Evolutionary conservation across 179 eudicot species (phyloP).

Genomic region (Beta macrorhiza): DNA sequence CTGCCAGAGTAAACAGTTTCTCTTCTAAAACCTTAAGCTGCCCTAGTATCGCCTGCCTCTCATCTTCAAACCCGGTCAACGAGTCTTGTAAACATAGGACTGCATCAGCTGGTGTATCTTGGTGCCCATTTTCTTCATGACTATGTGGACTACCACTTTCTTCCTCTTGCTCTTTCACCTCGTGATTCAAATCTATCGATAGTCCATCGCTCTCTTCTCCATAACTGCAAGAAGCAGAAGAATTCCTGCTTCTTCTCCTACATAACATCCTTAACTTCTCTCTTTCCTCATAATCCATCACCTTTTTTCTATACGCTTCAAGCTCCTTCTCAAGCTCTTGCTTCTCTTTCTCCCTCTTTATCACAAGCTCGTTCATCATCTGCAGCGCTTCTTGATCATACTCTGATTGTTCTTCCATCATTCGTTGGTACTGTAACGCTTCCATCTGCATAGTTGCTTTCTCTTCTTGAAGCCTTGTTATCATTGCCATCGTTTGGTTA

Average conservation of each 20-base stretch:
- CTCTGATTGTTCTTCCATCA: slow-evolving; percentile 66
- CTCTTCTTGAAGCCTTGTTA: slow-evolving; percentile 58
- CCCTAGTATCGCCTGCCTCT: slow-evolving; percentile 43
- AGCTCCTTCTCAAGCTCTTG: slow-evolving; percentile 51
- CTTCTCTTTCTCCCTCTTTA: slow-evolving; percentile 53
- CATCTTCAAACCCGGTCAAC: slow-evolving; percentile 36
- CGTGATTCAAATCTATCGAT: slow-evolving; percentile 43
- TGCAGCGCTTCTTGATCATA: slow-evolving; percentile 65
- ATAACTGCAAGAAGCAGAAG: slow-evolving; percentile 40
- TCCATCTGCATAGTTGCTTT: slow-evolving; percentile 62
- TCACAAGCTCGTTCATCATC: slow-evolving; percentile 54
- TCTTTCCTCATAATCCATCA: slow-evolving; percentile 42
- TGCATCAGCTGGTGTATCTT: slow-evolving; percentile 57
- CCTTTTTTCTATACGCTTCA: slow-evolving; percentile 40
- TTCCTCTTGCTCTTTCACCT: slow-evolving; percentile 39
- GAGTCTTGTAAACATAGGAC: slow-evolving; percentile 46
- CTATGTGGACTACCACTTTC: slow-evolving; percentile 11
- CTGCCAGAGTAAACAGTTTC: slow-evolving; percentile 38
- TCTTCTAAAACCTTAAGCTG: slow-evolving; percentile 48
- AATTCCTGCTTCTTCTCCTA: slow-evolving; percentile 36
- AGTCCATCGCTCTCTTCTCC: slow-evolving; percentile 49
- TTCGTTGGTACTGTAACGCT: slow-evolving; percentile 57
- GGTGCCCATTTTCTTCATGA: slow-evolving; percentile 39
- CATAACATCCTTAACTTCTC: slow-evolving; percentile 35
- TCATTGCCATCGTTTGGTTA: slow-evolving; percentile 65